Evolutionary conservation across 768 basidiomycete species (phyloP).

Genomic region (Lyophyllum semitale): DNA sequence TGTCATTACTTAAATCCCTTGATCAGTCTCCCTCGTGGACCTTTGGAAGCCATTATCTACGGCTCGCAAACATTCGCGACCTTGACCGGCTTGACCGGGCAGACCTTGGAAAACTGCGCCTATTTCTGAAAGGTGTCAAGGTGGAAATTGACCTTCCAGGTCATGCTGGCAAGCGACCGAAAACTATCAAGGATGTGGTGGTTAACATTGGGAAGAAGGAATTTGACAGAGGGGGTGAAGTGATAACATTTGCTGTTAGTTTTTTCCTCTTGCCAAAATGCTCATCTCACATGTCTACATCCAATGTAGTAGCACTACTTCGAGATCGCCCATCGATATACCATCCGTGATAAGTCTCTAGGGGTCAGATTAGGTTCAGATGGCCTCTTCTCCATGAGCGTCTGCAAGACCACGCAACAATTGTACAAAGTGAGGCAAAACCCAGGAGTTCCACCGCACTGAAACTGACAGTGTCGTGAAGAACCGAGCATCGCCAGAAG

Average conservation of each 20-base stretch:
- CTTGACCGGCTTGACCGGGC: conserved; percentile 12
- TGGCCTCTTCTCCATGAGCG: conserved; percentile 29
- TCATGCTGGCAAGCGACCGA: conserved; percentile 22
- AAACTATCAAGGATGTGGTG: conserved; percentile 29
- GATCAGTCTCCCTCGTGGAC: conserved; percentile 23
- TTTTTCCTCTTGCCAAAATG: neutral
- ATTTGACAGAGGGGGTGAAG: conserved; percentile 28
- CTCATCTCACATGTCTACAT: neutral
- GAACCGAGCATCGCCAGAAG: conserved; percentile 31
- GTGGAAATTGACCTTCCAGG: conserved; percentile 20
- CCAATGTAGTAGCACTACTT: conserved; percentile 30
- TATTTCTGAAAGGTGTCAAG: conserved; percentile 31
- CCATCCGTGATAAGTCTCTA: conserved; percentile 22
- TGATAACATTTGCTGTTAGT: conserved; percentile 28
- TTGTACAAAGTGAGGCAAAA: conserved; percentile 26
- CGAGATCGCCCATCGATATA: conserved; percentile 15
- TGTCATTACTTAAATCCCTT: neutral
- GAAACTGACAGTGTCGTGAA: conserved; percentile 6
- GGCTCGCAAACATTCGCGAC: conserved; percentile 15
- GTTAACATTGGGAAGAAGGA: conserved; percentile 21
- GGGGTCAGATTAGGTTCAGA: conserved; percentile 28
- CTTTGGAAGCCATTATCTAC: conserved; percentile 21
- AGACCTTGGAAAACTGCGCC: conserved; percentile 22
- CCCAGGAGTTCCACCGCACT: neutral
- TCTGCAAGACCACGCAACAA: conserved; percentile 28